Evolutionary conservation across 2,329 filamentous ascomycete genomes (phyloP).

Genomic region (Colletotrichum sp.): DNA sequence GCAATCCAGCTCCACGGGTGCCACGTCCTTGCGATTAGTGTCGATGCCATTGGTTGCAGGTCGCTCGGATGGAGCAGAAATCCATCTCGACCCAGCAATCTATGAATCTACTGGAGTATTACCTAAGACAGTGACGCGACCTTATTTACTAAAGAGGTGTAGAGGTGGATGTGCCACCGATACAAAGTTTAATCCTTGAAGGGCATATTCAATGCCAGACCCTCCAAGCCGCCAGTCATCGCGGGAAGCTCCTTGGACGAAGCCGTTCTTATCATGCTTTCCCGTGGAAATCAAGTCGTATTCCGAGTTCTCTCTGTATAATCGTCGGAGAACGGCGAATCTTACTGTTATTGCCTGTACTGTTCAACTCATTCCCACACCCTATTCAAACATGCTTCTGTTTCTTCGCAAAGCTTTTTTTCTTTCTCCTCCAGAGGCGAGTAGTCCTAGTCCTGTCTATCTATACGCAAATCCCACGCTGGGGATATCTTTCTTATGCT

Average conservation of each 20-base stretch:
- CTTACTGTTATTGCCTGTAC: neutral
- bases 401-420: neutral
- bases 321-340: neutral
- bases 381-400: neutral
- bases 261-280: neutral
- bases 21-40: conserved; percentile 8
- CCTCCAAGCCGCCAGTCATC: neutral
- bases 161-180: neutral
- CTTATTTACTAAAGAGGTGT: neutral
- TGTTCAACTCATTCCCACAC: neutral
- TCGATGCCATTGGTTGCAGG: conserved; percentile 4
- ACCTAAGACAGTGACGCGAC: neutral
- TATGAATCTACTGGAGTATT: neutral
- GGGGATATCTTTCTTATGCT: neutral
- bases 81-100: neutral
- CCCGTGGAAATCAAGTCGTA: neutral
- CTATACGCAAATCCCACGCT: neutral
- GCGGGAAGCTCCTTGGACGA: neutral
- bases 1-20: conserved; percentile 13
- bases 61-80: conserved; percentile 4
- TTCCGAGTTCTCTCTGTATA: neutral
- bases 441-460: neutral
- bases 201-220: neutral
- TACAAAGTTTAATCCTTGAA: neutral
- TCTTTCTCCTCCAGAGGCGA: neutral